Percentiles rank a stretch among this genome's conserved stretches.
These are phyloP conservation scores for Aureobasidium vineae DNA, from an alignment of 2,329 filamentous ascomycete genomes.

Conservation along the genomic window DNA sequence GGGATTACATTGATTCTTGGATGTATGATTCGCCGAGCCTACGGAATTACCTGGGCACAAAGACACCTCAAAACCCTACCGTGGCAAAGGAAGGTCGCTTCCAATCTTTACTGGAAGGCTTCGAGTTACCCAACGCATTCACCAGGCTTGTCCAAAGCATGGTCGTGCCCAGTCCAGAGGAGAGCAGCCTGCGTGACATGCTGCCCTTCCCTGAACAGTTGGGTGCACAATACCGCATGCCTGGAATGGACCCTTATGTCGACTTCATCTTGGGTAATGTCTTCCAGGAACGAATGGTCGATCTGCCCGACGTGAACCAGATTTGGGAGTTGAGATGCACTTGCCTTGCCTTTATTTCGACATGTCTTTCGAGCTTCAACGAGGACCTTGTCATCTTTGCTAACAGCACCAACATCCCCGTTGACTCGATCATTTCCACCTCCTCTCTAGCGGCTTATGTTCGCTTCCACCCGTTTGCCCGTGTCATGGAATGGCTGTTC, in stretches of 20 bases:
- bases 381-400: slow-evolving; percentile 86
- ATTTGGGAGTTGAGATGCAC: slow-evolving; percentile 70
- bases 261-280: slow-evolving; percentile 85
- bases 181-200: slow-evolving; percentile 65
- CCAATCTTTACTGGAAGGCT: slow-evolving; percentile 70
- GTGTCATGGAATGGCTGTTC: slow-evolving; percentile 98
- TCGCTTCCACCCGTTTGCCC: slow-evolving; percentile 83
- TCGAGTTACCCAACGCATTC: slow-evolving; percentile 84
- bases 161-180: slow-evolving; percentile 62
- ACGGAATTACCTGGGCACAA: slow-evolving; percentile 20
- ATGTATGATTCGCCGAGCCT: slow-evolving; percentile 54
- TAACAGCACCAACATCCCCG: slow-evolving; percentile 70
- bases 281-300: slow-evolving; percentile 47
- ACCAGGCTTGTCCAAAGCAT: slow-evolving; percentile 73
- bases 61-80: slow-evolving; percentile 19
- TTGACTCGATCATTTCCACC: slow-evolving; percentile 72
- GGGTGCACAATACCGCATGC: slow-evolving; percentile 71
- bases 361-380: slow-evolving; percentile 83
- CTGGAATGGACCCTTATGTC: slow-evolving; percentile 88
- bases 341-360: slow-evolving; percentile 79
- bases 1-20: slow-evolving; percentile 78
- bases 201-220: slow-evolving; percentile 86
- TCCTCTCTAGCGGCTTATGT: slow-evolving; percentile 78
- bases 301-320: slow-evolving; percentile 66
- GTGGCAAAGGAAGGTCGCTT: slow-evolving; percentile 40